phyloP scores from a whole-genome alignment of 768 basidiomycete species.

The Mycena latifolia region DNA sequence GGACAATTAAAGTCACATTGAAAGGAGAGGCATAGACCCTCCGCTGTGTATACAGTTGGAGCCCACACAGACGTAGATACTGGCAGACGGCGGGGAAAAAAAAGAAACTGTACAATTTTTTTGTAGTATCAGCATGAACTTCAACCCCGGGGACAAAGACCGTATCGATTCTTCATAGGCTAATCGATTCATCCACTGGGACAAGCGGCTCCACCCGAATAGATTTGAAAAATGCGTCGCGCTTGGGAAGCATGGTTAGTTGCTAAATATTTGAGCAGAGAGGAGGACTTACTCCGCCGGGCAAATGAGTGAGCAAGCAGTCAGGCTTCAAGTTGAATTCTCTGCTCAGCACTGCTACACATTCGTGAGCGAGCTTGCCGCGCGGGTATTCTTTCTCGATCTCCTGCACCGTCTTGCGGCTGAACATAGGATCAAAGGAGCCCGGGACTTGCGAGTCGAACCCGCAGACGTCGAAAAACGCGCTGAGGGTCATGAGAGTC shows the following conservation, averaged over 20 bases:
- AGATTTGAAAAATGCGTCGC: not conserved
- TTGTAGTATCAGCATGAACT: too few species aligned
- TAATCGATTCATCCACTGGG: slow-evolving; percentile 7
- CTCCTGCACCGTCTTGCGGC: slow-evolving; percentile 35
- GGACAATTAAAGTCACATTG: too few species aligned
- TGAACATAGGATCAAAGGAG: slow-evolving; percentile 22
- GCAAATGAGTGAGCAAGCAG: slow-evolving; percentile 32
- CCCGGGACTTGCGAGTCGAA: slow-evolving; percentile 28
- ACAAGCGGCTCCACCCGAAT: slow-evolving; percentile 5
- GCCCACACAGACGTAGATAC: too few species aligned
- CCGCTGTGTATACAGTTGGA: too few species aligned
- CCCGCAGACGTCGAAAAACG: slow-evolving; percentile 35
- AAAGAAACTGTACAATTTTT: too few species aligned
- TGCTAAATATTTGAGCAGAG: too few species aligned
- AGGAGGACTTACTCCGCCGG: slow-evolving; percentile 17
- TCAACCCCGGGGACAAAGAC: too few species aligned
- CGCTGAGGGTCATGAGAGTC: slow-evolving; percentile 31
- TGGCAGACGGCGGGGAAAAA: too few species aligned
- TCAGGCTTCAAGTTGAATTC: slow-evolving; percentile 34
- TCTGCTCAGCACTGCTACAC: slow-evolving; percentile 12
- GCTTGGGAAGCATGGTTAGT: not conserved
- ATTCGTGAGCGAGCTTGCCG: slow-evolving; percentile 13
- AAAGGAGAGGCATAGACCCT: too few species aligned
- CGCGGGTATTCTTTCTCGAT: slow-evolving; percentile 35
- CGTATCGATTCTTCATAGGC: too few species aligned